These are phyloP conservation scores for Xylaria sp. DNA, from an alignment of 2,329 filamentous ascomycete species.

Conservation along the genomic window DNA sequence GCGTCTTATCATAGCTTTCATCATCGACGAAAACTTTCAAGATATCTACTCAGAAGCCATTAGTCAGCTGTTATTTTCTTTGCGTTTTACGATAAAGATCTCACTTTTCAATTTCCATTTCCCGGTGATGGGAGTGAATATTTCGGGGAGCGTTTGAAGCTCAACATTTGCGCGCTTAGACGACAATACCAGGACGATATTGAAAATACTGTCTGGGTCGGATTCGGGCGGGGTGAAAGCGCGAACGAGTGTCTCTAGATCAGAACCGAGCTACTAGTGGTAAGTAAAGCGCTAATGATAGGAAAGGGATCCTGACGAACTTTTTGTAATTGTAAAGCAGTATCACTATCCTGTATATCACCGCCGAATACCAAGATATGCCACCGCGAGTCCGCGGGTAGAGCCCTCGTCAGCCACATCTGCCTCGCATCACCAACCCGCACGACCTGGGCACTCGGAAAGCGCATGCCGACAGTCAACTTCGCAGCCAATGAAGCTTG, in stretches of 20 bases:
- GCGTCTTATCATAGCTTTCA: constrained; percentile 64
- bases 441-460: constrained; percentile 68
- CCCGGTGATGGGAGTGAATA: constrained; percentile 67
- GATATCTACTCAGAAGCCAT: constrained; percentile 56
- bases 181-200: constrained; percentile 64
- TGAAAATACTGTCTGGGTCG: constrained; percentile 67
- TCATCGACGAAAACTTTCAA: constrained; percentile 70
- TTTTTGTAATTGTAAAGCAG: constrained; percentile 45
- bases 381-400: constrained; percentile 60
- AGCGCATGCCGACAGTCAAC: constrained; percentile 64
- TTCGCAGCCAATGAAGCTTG: constrained; percentile 54
- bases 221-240: constrained; percentile 55
- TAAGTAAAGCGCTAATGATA: constrained; percentile 11
- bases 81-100: constrained; percentile 15
- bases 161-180: constrained; percentile 61
- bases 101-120: constrained; percentile 66
- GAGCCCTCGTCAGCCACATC: constrained; percentile 62
- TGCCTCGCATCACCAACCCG: constrained; percentile 69
- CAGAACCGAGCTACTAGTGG: constrained; percentile 38
- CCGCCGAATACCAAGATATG: constrained; percentile 66
- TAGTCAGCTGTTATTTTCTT: not conserved
- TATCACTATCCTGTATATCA: constrained; percentile 54
- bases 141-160: constrained; percentile 63
- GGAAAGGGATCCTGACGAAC: constrained; percentile 38
- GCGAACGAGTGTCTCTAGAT: constrained; percentile 44